Base-by-base conservation (phyloP, 1,284 basidiomycete species). In the Paramarasmius palmivorus region DNA sequence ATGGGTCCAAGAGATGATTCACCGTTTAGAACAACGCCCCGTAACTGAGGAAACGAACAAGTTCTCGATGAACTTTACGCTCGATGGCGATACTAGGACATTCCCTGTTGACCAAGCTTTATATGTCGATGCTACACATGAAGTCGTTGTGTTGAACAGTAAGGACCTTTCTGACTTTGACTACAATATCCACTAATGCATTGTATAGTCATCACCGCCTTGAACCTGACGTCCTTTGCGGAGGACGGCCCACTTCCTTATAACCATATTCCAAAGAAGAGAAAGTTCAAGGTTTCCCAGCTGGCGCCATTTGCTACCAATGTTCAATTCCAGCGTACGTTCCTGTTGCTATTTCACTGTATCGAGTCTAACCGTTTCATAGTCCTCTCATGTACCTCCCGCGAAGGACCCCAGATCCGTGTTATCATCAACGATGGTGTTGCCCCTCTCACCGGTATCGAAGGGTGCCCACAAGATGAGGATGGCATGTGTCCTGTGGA, bases 371-470 rank as follows among this genome's bases (percentile, higher is more conserved):
- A 36, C 19, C 34, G 6, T 40, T 51, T 7, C 49, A 0, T 55
- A 85, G 84, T 88, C 8, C 69, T 88, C 7, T 78, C 77, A 61
- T 89, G 86, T 65, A 66, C 72, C 7, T 77, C 79, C 1, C 55
- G 69, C 5, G 73, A 79, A 1, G 78, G 76, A 25, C 73, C 70
- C 1, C 90, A 92, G 61, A 86, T 94, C 58, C 86, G 92, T 4
- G 75, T 90, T 51, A 81, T 91, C 64, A 81, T 93, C 68, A 96
- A 96, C 71, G 95, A 97, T 65, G 94, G 90, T 3, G 90, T 95
- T 1, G 78, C 85, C 1, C 93, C 95, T 1, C 77, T 96, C 37
- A 87, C 86, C 2, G 82, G 86, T 34, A 79, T 92, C 63, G 73
- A 76, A 20, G 90, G 88, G 1, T 95, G 92, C 61, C 82, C 87